Base-by-base conservation (phyloP, 768 basidiomycete species). In the Amanita rubescens region DNA sequence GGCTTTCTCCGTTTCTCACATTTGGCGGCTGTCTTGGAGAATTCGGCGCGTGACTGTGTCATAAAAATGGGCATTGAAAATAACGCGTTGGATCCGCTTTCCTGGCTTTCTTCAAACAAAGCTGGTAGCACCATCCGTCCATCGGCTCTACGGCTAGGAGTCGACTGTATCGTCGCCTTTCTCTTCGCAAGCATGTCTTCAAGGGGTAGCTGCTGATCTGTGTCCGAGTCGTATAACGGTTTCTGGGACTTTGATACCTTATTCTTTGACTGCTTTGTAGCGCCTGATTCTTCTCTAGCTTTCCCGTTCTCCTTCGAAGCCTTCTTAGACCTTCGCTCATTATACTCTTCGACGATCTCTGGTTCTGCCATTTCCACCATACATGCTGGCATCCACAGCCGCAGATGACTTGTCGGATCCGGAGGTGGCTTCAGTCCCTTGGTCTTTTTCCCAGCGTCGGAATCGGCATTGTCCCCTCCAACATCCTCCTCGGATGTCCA, bases 351-450 rank as follows among this genome's bases (percentile, higher is more conserved):
- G 5, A 85, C 84, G 20, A 94, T 63, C 3, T 69, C 67, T 9
- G 90, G 87, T 55, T 82, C 85, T 2, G 79, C 89, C 30, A 81
- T 65, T 12, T 72, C 67, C 11, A 94, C 78, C 75, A 95, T 85
- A 49, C 77, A 83, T 20, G 87, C 90, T 0, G 92, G 88, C 67
- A 93, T 77, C 92, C 92, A 95, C 10, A 92, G 64, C 12, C 85
- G 75, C 45, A 84, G 64, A 51, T 78, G 77, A 45, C 71, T 75
- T n/a, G 71, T 67, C 0, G 84, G 84, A 57, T 81, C 76, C 2
- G 75, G 69, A 3, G 78, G 67, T 24, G 67, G 72, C 55, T 67
- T 68, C 17, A 35, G 48, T 14, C 48, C 48, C 17, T 61, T 62
- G 6, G 55, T 58, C 44, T 67, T 68, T 59, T 69, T 72, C 17